A percentile compares a stretch with the other conserved stretches of the same genome.
phyloP scores from a whole-genome alignment of 352 stramenopile species.

The Globisporangium solare region DNA sequence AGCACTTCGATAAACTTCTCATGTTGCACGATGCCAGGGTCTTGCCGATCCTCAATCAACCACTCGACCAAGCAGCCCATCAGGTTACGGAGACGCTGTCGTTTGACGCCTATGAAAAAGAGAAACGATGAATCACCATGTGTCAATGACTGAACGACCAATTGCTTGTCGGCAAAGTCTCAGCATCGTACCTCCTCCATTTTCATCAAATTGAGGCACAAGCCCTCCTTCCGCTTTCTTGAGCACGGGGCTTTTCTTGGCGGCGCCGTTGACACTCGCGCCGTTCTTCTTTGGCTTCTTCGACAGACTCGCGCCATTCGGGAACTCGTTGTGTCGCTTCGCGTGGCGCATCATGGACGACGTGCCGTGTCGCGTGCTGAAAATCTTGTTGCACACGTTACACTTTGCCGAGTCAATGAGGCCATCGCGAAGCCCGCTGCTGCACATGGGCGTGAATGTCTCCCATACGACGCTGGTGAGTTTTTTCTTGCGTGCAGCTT shows the following conservation, averaged over 20 bases:
- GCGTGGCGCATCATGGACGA: constrained; percentile 83
- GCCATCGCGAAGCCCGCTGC: constrained; percentile 56
- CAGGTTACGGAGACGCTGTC: constrained; percentile 60
- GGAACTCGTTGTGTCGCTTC: constrained; percentile 69
- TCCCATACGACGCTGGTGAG: constrained; percentile 81
- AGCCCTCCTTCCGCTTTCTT: constrained; percentile 42
- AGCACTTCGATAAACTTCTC: constrained; percentile 74
- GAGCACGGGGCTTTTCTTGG: constrained; percentile 36
- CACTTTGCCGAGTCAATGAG: constrained; percentile 73
- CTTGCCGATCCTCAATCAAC: constrained; percentile 70
- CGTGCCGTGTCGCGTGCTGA: constrained; percentile 75
- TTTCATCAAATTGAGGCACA: constrained; percentile 47
- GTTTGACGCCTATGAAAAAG: constrained; percentile 45
- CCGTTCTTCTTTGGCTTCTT: constrained; percentile 54
- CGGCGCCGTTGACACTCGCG: constrained; percentile 9
- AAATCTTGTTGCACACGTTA: constrained; percentile 69
- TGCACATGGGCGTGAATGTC: constrained; percentile 72
- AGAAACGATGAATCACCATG: not conserved
- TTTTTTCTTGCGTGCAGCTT: constrained; percentile 71
- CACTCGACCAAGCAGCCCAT: constrained; percentile 62
- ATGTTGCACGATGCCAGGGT: constrained; percentile 53
- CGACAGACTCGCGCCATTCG: constrained; percentile 34
- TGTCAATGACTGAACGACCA: not conserved
- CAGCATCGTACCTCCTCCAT: constrained; percentile 40
- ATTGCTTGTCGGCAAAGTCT: not conserved